Evolutionary conservation across 208 protist species (phyloP), one percentile per base, ranked within the genome.

Genomic region (Acanthamoeba royreba): DNA sequence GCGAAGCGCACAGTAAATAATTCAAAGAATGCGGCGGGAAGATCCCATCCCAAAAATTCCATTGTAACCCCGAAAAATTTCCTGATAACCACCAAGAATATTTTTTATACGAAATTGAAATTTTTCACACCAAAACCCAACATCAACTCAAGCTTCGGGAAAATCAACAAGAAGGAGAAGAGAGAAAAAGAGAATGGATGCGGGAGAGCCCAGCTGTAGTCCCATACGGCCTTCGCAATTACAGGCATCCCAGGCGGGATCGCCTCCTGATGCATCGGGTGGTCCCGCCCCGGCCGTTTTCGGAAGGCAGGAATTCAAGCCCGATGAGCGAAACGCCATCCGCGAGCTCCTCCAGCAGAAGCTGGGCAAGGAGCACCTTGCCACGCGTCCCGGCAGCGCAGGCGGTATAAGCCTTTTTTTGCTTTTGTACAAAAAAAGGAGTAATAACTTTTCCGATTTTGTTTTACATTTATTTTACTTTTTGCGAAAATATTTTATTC

Each of bases 291-390:
- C 47, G 22, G 43, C 47, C 22, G 83, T 90, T 1, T 92, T 92
- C 31, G 87, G 87, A 35, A n/a, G 61, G 9, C 87, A 92, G 33
- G 87, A 92, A 46, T 92, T 92, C 45, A 72, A 58, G 15, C 87
- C 35, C 22, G 87, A 79, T 58, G 87, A 92, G 33, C 45, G 87
- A 8, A 72, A 92, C 19, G 61, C 61, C 1, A 79, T 92, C 40
- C 87, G 87, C 38, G 87, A 92, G n/a, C 87, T 92, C 43, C n/a
- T 92, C 40, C 87, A 92, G 33, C 53, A 92, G 33, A 92, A 92
- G 63, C 87, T 92, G 43, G 87, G 87, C 87, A 92, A 92, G 28
- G 87, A 92, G n/a, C 87, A 92, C 79, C 38, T 92, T 9, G 87
- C 87, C 87, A 92, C 87, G 7, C 55, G 87, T 35, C 87, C 87